phyloP scores from a whole-genome alignment of 108 stramenopile species.

The Craspedostauros australis region DNA sequence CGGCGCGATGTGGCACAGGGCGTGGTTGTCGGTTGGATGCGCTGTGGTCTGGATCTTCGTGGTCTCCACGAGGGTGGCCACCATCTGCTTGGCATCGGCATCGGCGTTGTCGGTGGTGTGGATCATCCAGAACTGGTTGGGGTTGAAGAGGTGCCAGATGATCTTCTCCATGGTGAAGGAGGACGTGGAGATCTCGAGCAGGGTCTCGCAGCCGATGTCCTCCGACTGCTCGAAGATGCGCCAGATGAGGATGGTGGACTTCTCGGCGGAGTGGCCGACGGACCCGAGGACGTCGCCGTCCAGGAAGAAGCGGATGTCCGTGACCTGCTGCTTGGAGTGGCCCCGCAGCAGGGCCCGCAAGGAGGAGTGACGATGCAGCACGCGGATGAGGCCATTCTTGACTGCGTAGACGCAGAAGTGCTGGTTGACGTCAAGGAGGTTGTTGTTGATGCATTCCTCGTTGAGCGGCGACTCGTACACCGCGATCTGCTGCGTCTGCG shows the following conservation, averaged over 20 bases:
- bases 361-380: conserved; percentile 57
- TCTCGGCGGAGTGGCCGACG: conserved; percentile 19
- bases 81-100: conserved; percentile 7
- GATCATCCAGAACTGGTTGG: conserved; percentile 61
- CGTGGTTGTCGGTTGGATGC: conserved; percentile 25
- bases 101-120: conserved; percentile 19
- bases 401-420: conserved; percentile 76
- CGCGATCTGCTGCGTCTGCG: conserved; percentile 40
- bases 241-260: conserved; percentile 34
- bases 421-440: conserved; percentile 56
- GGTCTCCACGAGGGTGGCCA: conserved; percentile 72
- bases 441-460: conserved; percentile 29
- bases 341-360: conserved; percentile 57
- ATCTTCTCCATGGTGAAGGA: conserved; percentile 22
- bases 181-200: conserved; percentile 39
- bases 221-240: conserved; percentile 24
- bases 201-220: conserved; percentile 45
- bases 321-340: conserved; percentile 30
- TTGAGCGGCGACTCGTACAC: conserved; percentile 26
- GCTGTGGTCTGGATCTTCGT: conserved; percentile 33
- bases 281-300: conserved; percentile 40
- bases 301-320: conserved; percentile 40
- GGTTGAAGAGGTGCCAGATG: conserved; percentile 81
- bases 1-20: conserved; percentile 25
- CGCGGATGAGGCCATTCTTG: conserved; percentile 80